Base-by-base conservation (phyloP, 163 green algal species). In the Dunaliella salina region DNA sequence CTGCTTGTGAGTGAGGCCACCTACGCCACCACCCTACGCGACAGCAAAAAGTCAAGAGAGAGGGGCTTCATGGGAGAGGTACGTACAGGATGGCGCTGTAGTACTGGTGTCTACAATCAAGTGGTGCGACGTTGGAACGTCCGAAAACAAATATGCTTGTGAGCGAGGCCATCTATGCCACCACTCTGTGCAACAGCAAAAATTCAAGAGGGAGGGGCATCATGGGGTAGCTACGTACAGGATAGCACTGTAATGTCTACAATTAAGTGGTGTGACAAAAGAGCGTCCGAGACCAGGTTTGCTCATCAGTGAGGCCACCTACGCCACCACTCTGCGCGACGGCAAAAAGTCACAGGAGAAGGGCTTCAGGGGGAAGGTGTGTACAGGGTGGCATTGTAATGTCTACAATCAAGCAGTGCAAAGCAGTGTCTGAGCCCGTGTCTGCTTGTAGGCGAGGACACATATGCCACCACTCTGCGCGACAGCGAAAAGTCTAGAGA, bases 81-180 rank as follows among this genome's bases (percentile, higher is more conserved):
- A 81, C 32, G 86, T 81, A n/a, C n/a, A n/a, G n/a, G n/a, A n/a
- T n/a, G n/a, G n/a, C n/a, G n/a, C n/a, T n/a, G n/a, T n/a, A n/a
- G n/a, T n/a, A n/a, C n/a, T n/a, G n/a, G n/a, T n/a, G n/a, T n/a
- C n/a, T n/a, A n/a, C n/a, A n/a, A n/a, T n/a, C n/a, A n/a, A n/a
- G n/a, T n/a, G n/a, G n/a, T n/a, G n/a, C n/a, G n/a, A n/a, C n/a
- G n/a, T n/a, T 89, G 45, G 33, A 50, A 22, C 78, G 24, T 32
- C 80, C 87, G 80, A 33, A 20, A 17, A 90, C 90, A 29, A 90
- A 94, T 82, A 59, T 94, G 45, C 84, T 93, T 24, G 91, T 94
- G 82, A 91, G 26, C 29, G 88, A 94, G 88, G 90, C 91, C 80
- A 95, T 92, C 25, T 95, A 95, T 81, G 92, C 91, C n/a, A 93